Evolutionary conservation across 1,139 yeast species (phyloP).

Genomic region (Scheffersomyces segobiensis): DNA sequence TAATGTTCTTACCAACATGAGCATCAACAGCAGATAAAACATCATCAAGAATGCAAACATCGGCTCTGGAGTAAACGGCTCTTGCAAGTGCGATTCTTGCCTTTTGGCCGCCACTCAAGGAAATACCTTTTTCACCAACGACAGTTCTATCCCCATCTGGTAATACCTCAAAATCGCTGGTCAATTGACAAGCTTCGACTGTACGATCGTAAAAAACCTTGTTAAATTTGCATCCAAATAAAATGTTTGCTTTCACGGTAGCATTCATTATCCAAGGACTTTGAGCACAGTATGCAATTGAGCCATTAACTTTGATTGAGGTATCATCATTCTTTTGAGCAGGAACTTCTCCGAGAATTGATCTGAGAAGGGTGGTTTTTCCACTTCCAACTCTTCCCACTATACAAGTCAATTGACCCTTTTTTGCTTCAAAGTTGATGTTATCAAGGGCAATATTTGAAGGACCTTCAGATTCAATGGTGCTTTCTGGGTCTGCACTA

Average conservation of each 20-base stretch:
- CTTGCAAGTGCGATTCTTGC: constrained; percentile 29
- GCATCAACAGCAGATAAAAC: constrained; percentile 27
- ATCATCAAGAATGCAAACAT: constrained; percentile 23
- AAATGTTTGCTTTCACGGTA: constrained; percentile 22
- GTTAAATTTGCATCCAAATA: constrained; percentile 23
- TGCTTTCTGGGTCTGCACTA: constrained; percentile 11
- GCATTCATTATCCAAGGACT: constrained; percentile 24
- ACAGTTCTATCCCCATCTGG: constrained; percentile 26
- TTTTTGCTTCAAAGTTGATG: constrained; percentile 21
- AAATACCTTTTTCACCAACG: constrained; percentile 29
- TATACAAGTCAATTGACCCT: constrained; percentile 27
- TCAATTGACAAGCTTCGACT: constrained; percentile 21
- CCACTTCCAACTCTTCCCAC: constrained; percentile 33
- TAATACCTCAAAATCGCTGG: constrained; percentile 19
- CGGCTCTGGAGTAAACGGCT: constrained; percentile 25
- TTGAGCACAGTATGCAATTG: constrained; percentile 27
- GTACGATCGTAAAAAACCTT: constrained; percentile 18
- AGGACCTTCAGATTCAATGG: constrained; percentile 2
- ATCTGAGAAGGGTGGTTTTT: constrained; percentile 25
- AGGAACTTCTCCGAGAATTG: constrained; percentile 25
- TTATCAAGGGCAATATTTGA: constrained; percentile 17
- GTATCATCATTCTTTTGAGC: constrained; percentile 6
- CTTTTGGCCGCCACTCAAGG: constrained; percentile 28
- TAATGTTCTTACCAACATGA: constrained; percentile 25
- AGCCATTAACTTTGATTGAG: constrained; percentile 18